phyloP scores from a whole-genome alignment of 768 basidiomycete species.

The Podaxis mareebaensis region DNA sequence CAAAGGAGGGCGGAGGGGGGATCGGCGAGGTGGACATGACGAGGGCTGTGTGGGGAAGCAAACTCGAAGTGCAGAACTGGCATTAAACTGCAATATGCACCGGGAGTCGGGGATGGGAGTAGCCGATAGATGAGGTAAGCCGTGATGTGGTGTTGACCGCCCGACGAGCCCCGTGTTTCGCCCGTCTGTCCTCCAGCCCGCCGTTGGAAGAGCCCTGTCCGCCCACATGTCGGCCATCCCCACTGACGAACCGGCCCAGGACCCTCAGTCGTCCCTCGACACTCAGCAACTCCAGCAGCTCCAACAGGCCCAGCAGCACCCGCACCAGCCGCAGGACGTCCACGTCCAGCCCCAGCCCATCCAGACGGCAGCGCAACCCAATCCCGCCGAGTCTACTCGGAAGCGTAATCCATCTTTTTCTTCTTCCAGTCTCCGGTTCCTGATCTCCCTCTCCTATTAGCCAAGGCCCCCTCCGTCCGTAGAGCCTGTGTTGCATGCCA shows the following conservation, averaged over 20 bases:
- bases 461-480: conserved; percentile 80
- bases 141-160: conserved; percentile 10
- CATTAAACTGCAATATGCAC: neutral
- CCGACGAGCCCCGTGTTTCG: conserved; percentile 26
- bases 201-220: conserved; percentile 30
- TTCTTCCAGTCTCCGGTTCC: conserved; percentile 20
- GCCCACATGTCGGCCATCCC: conserved; percentile 73
- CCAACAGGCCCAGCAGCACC: conserved; percentile 39
- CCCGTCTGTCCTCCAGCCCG: conserved; percentile 29
- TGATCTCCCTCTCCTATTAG: conserved; percentile 34
- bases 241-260: conserved; percentile 66
- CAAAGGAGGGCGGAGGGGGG: conserved; percentile 58
- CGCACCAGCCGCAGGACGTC: conserved; percentile 25
- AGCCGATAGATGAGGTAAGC: conserved; percentile 12
- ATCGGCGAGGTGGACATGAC: conserved; percentile 35
- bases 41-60: neutral
- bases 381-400: conserved; percentile 41
- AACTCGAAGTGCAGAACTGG: neutral
- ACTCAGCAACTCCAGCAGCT: conserved; percentile 59
- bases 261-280: conserved; percentile 56
- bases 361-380: conserved; percentile 26
- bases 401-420: conserved; percentile 53
- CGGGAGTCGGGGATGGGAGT: conserved; percentile 10
- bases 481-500: conserved; percentile 82
- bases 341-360: conserved; percentile 27